A percentile compares a stretch with the other conserved stretches of the same genome.
Evolutionary conservation across 345 rosid species (phyloP).

Genomic region (Brassica cretica): DNA sequence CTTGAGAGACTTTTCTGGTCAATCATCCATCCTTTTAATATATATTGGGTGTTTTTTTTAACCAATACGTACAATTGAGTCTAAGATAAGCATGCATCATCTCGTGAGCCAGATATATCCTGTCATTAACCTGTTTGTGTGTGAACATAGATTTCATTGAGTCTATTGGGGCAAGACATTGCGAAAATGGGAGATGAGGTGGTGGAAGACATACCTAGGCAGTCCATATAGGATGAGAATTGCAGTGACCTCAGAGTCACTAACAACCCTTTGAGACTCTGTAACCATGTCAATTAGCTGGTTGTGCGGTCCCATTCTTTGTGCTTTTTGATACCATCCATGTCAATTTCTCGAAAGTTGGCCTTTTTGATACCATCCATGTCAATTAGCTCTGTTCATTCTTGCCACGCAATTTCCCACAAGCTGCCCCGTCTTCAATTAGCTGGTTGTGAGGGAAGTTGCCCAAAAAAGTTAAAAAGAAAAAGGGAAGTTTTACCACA

Average conservation of each 20-base stretch:
- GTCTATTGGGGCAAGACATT: not conserved
- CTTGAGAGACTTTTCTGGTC: not conserved
- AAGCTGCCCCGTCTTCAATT: too few species aligned
- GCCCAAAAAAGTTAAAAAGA: too few species aligned
- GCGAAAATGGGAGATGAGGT: not conserved
- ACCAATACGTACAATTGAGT: slow-evolving; percentile 54
- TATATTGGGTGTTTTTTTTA: not conserved
- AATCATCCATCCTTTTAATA: not conserved
- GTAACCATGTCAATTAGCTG: slow-evolving; percentile 52
- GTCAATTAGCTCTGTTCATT: too few species aligned
- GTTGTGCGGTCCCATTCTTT: slow-evolving; percentile 45
- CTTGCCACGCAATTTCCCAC: too few species aligned
- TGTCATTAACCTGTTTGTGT: slow-evolving; percentile 64
- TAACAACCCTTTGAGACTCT: slow-evolving; percentile 61
- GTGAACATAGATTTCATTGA: not conserved
- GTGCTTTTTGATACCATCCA: slow-evolving; percentile 54
- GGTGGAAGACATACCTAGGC: slow-evolving; percentile 58
- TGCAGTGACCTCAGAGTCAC: slow-evolving; percentile 89
- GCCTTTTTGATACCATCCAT: too few species aligned
- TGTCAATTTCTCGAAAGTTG: too few species aligned
- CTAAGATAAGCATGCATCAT: slow-evolving; percentile 99
- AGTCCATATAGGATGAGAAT: slow-evolving; percentile 90
- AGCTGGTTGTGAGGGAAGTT: too few species aligned
- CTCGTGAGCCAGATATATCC: slow-evolving; percentile 94
- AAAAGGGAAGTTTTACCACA: too few species aligned